These are phyloP conservation scores for Phytopythium cucurbitacearum DNA, from an alignment of 352 stramenopile species.

Conservation along the genomic window DNA sequence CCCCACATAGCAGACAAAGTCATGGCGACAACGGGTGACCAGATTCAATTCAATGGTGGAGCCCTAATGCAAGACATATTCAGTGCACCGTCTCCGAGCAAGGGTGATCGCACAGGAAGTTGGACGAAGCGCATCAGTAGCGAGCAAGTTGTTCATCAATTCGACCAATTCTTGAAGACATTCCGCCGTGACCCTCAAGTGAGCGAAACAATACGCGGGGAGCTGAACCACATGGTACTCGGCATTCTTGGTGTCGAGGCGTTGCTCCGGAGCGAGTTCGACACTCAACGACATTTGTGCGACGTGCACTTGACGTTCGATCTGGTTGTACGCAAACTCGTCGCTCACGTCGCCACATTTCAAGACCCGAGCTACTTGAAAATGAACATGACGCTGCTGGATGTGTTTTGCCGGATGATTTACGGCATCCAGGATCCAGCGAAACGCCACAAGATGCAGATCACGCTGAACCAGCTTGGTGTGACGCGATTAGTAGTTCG, in stretches of 20 bases:
- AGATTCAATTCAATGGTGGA: too few species aligned
- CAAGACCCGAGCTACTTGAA: slow-evolving; percentile 55
- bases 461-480: slow-evolving; percentile 57
- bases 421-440: slow-evolving; percentile 49
- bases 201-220: slow-evolving; percentile 39
- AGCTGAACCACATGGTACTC: slow-evolving; percentile 73
- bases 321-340: slow-evolving; percentile 55
- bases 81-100: too few species aligned
- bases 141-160: background rate
- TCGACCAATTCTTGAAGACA: background rate
- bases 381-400: slow-evolving; percentile 62
- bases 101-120: too few species aligned
- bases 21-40: too few species aligned
- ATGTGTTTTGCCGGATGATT: slow-evolving; percentile 75
- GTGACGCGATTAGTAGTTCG: slow-evolving; percentile 65
- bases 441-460: slow-evolving; percentile 54
- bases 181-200: background rate
- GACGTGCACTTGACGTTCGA: slow-evolving; percentile 58
- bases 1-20: too few species aligned
- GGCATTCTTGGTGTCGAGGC: slow-evolving; percentile 51
- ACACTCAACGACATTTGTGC: slow-evolving; percentile 31
- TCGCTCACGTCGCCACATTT: slow-evolving; percentile 52
- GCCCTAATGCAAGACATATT: too few species aligned
- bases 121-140: too few species aligned
- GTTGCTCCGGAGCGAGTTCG: slow-evolving; percentile 41